A percentile compares a stretch with the other conserved stretches of the same genome.
phyloP scores from a whole-genome alignment of 805 yeast genomes.

The Teunomyces barrocoloradensis region DNA sequence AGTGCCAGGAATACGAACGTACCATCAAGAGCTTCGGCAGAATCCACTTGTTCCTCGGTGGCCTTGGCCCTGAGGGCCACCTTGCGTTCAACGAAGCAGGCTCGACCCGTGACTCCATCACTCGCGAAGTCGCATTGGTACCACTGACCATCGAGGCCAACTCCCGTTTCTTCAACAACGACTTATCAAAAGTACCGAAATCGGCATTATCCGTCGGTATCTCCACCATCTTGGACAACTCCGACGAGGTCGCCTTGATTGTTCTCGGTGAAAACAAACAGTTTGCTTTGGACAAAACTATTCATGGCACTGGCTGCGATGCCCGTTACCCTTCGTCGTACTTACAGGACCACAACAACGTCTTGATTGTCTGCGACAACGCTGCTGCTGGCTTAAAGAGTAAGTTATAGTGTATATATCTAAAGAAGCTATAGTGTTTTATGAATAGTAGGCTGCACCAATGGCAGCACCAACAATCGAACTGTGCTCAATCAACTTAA shows the following conservation, averaged over 20 bases:
- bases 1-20: conserved; percentile 48
- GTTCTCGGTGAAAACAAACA: conserved; percentile 50
- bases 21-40: conserved; percentile 48
- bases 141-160: conserved; percentile 52
- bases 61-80: conserved; percentile 61
- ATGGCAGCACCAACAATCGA: conserved; percentile 55
- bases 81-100: conserved; percentile 61
- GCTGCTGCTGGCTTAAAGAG: conserved; percentile 42
- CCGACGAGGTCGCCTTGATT: conserved; percentile 50
- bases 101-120: conserved; percentile 41
- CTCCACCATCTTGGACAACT: conserved; percentile 54
- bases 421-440: too few relatives aligned
- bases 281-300: conserved; percentile 46
- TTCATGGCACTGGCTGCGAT: conserved; percentile 36
- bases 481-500: conserved; percentile 43
- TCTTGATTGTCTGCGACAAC: conserved; percentile 45
- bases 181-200: conserved; percentile 47
- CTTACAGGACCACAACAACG: conserved; percentile 47
- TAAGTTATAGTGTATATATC: conserved; percentile 23
- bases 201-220: conserved; percentile 56
- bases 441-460: conserved; percentile 39
- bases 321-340: conserved; percentile 48
- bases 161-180: conserved; percentile 50
- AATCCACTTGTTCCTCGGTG: conserved; percentile 55
- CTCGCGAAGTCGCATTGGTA: conserved; percentile 48